Percentiles rank a stretch among this genome's conserved stretches.
Conservation (phyloP, 257 asterid genomes). For the Scutellaria minor region DNA sequence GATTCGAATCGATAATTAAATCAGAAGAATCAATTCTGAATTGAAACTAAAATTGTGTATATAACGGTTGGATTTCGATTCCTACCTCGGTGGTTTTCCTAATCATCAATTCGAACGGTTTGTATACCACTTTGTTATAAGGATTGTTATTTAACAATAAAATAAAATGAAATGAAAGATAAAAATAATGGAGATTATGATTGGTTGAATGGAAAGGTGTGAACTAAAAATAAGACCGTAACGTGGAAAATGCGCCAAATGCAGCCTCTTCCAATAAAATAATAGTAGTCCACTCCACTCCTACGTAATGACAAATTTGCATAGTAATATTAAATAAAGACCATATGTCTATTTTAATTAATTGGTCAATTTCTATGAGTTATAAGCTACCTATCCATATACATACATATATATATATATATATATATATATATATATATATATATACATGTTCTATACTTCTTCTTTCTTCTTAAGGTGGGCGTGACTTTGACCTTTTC, state of each 20-base stretch:
- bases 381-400: neutral
- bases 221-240: slow-evolving; percentile 19
- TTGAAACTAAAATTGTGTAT: too few relatives aligned
- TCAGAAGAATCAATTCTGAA: too few relatives aligned
- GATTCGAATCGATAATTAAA: too few relatives aligned
- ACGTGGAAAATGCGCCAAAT: slow-evolving; percentile 43
- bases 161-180: too few relatives aligned
- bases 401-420: neutral
- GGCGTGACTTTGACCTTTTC: slow-evolving; percentile 52
- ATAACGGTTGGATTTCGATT: too few relatives aligned
- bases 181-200: too few relatives aligned
- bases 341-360: neutral
- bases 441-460: slow-evolving; percentile 11
- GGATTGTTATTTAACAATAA: too few relatives aligned
- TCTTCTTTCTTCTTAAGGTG: slow-evolving; percentile 35
- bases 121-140: too few relatives aligned
- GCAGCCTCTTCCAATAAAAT: neutral
- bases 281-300: neutral
- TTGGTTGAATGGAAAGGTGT: neutral
- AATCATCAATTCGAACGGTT: too few relatives aligned
- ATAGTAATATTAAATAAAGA: neutral
- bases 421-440: neutral
- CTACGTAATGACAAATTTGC: neutral
- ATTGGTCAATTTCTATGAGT: slow-evolving; percentile 36
- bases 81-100: too few relatives aligned